These are phyloP conservation scores for Exidia glandulosa DNA, from an alignment of 768 basidiomycete species.

Conservation along the genomic window DNA sequence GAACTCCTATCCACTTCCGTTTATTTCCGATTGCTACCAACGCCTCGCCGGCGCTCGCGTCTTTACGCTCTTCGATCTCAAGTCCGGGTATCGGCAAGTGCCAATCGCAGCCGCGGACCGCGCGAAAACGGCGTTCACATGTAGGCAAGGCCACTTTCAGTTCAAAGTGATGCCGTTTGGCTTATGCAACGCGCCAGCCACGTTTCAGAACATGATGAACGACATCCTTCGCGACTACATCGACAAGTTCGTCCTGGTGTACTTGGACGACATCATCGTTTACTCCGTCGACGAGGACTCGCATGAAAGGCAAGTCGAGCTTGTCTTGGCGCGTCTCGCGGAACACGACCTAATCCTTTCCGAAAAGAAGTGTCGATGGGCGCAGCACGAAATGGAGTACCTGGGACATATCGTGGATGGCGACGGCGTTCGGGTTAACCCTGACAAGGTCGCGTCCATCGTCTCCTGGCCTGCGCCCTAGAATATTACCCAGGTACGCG, in stretches of 20 bases:
- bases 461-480: no score
- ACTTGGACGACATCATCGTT: slow-evolving; percentile 10
- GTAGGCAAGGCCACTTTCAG: no score
- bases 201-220: slow-evolving; percentile 7
- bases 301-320: slow-evolving; percentile 4
- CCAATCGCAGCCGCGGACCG: no score
- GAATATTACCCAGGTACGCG: no score
- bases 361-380: background rate
- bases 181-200: slow-evolving; percentile 9
- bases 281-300: slow-evolving; percentile 3
- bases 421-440: no score
- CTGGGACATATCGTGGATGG: no score
- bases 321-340: background rate
- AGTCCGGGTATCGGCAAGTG: no score
- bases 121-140: no score
- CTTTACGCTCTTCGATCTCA: no score
- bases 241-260: slow-evolving; percentile 7
- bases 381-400: background rate
- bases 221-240: slow-evolving; percentile 6
- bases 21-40: no score
- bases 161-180: slow-evolving; percentile 8
- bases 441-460: no score
- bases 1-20: background rate
- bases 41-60: no score
- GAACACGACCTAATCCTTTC: slow-evolving; percentile 4